These are phyloP conservation scores for Amphichorda felina DNA, from an alignment of 2,329 filamentous ascomycete species.

Conservation along the genomic window DNA sequence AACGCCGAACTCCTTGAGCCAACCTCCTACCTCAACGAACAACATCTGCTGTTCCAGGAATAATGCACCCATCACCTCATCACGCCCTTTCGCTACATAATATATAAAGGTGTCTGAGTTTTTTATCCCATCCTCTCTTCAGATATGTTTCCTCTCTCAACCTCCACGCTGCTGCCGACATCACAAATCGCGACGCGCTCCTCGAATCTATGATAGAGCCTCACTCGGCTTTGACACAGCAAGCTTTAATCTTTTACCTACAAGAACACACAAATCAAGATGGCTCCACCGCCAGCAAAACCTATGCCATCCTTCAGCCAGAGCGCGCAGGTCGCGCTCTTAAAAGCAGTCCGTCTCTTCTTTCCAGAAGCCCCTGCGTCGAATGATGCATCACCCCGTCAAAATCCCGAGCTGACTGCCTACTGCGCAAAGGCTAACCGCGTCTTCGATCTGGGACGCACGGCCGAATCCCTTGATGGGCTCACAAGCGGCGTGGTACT, in stretches of 20 bases:
- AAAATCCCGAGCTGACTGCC: not conserved
- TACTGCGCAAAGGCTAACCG: constrained; percentile 15
- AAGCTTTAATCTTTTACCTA: not conserved
- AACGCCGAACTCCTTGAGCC: not conserved
- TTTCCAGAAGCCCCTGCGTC: not conserved
- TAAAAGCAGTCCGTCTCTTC: constrained; percentile 36
- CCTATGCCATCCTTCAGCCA: constrained; percentile 25
- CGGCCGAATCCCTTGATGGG: constrained; percentile 36
- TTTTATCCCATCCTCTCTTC: too few relatives aligned
- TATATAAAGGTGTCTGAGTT: too few relatives aligned
- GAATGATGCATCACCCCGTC: not conserved
- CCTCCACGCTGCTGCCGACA: not conserved
- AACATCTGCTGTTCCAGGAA: not conserved
- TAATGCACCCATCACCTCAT: not conserved
- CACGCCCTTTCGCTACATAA: too few relatives aligned
- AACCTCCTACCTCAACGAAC: not conserved
- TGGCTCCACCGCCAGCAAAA: constrained; percentile 1
- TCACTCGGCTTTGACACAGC: too few relatives aligned
- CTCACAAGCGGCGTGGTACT: constrained; percentile 42
- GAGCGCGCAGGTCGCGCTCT: constrained; percentile 39
- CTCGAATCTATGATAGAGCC: not conserved
- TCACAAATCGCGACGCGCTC: not conserved
- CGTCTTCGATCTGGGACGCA: constrained; percentile 30
- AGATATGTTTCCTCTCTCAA: not conserved
- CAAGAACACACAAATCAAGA: not conserved